These are phyloP conservation scores for Calonectria pseudoturangicola DNA, from an alignment of 2,329 filamentous ascomycete genomes.

Conservation along the genomic window DNA sequence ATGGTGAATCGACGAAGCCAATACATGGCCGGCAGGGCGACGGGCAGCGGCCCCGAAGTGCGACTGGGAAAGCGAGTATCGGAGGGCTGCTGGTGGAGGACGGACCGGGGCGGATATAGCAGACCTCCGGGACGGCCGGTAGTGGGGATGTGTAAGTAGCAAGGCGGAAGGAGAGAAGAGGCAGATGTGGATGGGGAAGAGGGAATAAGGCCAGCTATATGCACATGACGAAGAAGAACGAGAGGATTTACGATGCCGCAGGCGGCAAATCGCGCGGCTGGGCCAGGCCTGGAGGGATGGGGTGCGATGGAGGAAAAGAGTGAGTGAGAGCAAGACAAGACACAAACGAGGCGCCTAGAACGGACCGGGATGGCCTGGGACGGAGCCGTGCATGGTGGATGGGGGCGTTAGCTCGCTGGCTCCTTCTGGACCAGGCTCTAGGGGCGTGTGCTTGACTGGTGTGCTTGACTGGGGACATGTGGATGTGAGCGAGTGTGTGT, in stretches of 20 bases:
- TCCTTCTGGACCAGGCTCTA: constrained; percentile 8
- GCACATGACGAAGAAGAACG: constrained; percentile 53
- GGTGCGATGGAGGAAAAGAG: constrained; percentile 39
- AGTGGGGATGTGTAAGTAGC: constrained; percentile 25
- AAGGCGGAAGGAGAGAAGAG: background rate
- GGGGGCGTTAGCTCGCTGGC: constrained; percentile 14
- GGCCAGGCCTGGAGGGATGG: constrained; percentile 31
- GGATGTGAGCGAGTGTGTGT: constrained; percentile 34
- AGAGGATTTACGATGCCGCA: constrained; percentile 52
- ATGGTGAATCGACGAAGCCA: constrained; percentile 68
- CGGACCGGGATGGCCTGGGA: constrained; percentile 33
- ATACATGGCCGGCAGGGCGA: constrained; percentile 61
- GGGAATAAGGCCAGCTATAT: constrained; percentile 56
- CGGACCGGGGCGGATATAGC: constrained; percentile 26
- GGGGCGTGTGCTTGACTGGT: constrained; percentile 19
- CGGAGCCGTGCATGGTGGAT: constrained; percentile 31
- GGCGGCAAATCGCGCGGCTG: constrained; percentile 50
- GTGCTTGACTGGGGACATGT: constrained; percentile 23
- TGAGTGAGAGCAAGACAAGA: constrained; percentile 31
- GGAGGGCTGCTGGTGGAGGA: constrained; percentile 26
- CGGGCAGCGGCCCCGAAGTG: constrained; percentile 33
- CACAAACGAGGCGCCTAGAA: constrained; percentile 38
- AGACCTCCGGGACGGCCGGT: constrained; percentile 32
- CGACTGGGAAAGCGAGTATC: constrained; percentile 39
- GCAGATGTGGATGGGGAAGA: constrained; percentile 13